phyloP scores from a whole-genome alignment of 768 basidiomycete species.

The Mycena crocata region DNA sequence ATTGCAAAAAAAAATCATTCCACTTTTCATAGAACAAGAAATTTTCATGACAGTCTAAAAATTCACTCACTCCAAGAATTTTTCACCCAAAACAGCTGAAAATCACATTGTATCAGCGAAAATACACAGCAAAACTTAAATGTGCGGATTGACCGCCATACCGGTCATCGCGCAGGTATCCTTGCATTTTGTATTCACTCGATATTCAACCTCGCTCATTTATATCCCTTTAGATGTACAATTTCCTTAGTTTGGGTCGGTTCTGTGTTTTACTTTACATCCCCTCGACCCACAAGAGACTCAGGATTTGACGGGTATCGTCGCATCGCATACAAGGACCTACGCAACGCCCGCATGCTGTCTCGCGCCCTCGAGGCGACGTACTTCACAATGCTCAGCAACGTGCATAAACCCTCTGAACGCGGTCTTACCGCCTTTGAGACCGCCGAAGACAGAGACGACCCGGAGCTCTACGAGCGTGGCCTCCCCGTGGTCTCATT shows the following conservation, averaged over 20 bases:
- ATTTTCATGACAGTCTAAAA: no score
- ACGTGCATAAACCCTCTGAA: constrained; percentile 58
- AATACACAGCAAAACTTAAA: no score
- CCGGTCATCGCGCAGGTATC: no score
- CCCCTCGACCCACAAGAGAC: not conserved
- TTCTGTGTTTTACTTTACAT: not conserved
- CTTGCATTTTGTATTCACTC: no score
- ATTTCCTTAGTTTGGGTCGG: constrained; percentile 59
- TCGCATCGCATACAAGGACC: constrained; percentile 53
- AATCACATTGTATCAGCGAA: no score
- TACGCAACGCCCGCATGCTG: constrained; percentile 67
- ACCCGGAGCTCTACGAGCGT: constrained; percentile 59
- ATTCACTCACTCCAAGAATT: no score
- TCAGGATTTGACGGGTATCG: constrained; percentile 68
- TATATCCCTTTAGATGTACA: constrained; percentile 72
- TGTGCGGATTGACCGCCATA: no score
- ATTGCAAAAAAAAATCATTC: no score
- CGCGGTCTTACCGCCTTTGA: constrained; percentile 28
- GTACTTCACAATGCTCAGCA: constrained; percentile 62
- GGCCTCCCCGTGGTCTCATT: constrained; percentile 76
- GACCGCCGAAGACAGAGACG: constrained; percentile 47
- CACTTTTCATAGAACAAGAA: no score
- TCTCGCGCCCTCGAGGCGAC: constrained; percentile 67
- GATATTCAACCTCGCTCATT: no score
- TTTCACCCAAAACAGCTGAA: no score